phyloP scores from a whole-genome alignment of 768 basidiomycete species.

The Leccinum subtestaceum region DNA sequence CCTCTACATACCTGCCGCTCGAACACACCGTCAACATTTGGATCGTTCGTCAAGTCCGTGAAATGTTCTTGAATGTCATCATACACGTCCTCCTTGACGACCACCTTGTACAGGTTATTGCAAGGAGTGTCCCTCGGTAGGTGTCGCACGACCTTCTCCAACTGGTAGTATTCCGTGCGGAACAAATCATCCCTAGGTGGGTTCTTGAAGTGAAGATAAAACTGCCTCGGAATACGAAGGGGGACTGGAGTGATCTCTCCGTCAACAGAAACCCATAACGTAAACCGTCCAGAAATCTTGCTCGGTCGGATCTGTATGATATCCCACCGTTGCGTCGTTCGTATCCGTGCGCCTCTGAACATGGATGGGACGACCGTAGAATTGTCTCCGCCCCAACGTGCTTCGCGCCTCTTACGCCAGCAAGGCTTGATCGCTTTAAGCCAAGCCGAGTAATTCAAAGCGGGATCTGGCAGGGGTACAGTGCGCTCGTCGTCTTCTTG shows the following conservation, averaged over 20 bases:
- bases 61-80: constrained; percentile 87
- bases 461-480: constrained; percentile 59
- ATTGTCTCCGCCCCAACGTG: constrained; percentile 41
- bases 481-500: constrained; percentile 25
- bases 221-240: constrained; percentile 84
- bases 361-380: constrained; percentile 61
- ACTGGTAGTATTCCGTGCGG: constrained; percentile 62
- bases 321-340: constrained; percentile 79
- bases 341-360: constrained; percentile 61
- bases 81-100: constrained; percentile 81
- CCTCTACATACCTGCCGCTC: constrained; percentile 75
- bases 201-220: constrained; percentile 87
- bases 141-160: constrained; percentile 70
- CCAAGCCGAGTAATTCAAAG: constrained; percentile 69
- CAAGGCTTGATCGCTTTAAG: constrained; percentile 69
- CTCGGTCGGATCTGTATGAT: constrained; percentile 86
- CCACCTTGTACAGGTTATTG: constrained; percentile 77
- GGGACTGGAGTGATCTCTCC: constrained; percentile 75
- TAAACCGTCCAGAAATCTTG: constrained; percentile 74
- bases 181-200: constrained; percentile 66
- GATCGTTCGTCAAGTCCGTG: constrained; percentile 87
- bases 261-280: constrained; percentile 84
- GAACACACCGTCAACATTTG: constrained; percentile 92
- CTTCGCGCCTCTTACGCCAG: constrained; percentile 66
- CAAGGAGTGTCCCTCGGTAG: constrained; percentile 78